Evolutionary conservation across 148 eudicot genomes (phyloP).

Genomic region (Rhododendron molle): DNA sequence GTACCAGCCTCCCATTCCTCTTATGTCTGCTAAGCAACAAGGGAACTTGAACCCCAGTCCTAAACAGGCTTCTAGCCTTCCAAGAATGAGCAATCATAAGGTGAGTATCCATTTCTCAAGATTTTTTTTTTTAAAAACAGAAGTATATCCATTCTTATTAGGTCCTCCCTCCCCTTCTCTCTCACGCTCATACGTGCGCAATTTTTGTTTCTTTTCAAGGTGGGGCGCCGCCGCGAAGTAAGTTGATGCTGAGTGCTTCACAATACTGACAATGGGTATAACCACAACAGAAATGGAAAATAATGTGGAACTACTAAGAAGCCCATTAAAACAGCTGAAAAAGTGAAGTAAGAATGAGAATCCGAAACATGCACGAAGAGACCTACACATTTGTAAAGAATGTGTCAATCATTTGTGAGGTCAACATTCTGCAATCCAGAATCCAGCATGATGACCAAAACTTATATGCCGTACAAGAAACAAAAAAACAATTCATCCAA

Average conservation of each 20-base stretch:
- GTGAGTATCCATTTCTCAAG: background rate
- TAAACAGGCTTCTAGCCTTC: background rate
- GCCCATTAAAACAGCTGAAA: background rate
- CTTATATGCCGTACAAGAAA: background rate
- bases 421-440: background rate
- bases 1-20: background rate
- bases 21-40: background rate
- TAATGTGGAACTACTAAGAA: background rate
- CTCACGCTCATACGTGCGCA: background rate
- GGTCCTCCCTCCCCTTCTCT: background rate
- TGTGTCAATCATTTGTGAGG: background rate
- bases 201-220: background rate
- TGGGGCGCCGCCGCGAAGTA: background rate
- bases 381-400: background rate
- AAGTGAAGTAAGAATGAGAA: background rate
- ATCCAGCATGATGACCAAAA: background rate
- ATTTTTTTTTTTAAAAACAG: background rate
- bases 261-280: background rate
- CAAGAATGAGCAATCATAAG: background rate
- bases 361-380: background rate
- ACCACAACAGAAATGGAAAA: background rate
- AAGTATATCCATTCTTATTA: background rate
- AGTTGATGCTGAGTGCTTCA: background rate
- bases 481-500: background rate
- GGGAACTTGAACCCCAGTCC: background rate